Evolutionary conservation across 345 rosid species (phyloP), one percentile per base, ranked within the genome.

Genomic region (Hypericum androsaemum): DNA sequence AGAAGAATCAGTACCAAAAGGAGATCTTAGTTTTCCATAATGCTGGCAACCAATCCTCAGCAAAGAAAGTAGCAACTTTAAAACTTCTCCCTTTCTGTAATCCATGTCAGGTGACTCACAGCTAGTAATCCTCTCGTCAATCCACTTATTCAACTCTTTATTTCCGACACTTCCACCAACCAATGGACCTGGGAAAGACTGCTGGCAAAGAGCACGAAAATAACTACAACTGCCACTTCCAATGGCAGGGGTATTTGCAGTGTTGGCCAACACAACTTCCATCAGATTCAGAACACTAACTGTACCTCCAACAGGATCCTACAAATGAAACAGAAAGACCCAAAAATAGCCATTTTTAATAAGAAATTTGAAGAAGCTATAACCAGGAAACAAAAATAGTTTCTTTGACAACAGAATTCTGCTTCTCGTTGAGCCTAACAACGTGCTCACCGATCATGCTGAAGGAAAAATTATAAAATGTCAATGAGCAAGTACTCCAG

Each of bases 21-120:
- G 88, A 68, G 95, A 83, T 53, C 95, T 80, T 56, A 94, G 85
- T 80, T 88, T 94, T 57, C 97, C 99, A 69, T 94, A 94, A 74
- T 81, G 87, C 74, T 83, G 94, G 67, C 80, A 88, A 52, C 87
- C 88, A 70, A 94, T 75, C 74, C 77, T 88, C 22, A 88, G 94
- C 78, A 94, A 70, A 57, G 90, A 86, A 50, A 94, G 80, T 57
- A 88, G 89, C 77, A 86, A 70, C 70, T 69, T 83, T 65, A 80
- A 63, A 59, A 67, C 70, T 61, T 80, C 78, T 10, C 82, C 80
- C 63, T 74, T 85, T 49, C 71, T 59, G 57, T 72, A 78, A 44
- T 88, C 82, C 70, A 78, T 70, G 52, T 62, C 59, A 44, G 75
- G 55, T 52, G 88, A 70, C 58, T 86, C 94, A 72, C 79, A 81